Evolutionary conservation across 1,284 basidiomycete genomes (phyloP).

Genomic region (Mycena citricolor): DNA sequence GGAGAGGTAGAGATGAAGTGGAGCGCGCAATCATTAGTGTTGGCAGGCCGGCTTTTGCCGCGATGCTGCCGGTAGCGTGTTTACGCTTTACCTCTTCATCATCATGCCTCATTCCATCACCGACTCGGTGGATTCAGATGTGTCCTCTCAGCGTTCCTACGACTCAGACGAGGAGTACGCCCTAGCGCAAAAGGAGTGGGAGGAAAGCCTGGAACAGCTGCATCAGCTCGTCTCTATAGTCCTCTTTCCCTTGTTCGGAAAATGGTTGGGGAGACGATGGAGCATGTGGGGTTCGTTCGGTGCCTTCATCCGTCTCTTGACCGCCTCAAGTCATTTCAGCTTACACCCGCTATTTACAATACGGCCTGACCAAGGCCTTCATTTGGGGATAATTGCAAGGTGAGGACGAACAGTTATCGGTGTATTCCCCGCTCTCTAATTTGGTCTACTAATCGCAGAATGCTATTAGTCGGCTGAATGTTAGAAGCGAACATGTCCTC

Average conservation of each 20-base stretch:
- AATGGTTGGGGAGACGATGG: constrained; percentile 84
- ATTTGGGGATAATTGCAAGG: constrained; percentile 51
- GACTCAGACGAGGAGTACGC: constrained; percentile 73
- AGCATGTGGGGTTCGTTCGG: constrained; percentile 76
- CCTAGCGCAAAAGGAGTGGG: constrained; percentile 88
- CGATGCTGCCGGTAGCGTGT: neutral
- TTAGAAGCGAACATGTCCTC: constrained; percentile 52
- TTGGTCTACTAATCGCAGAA: constrained; percentile 36
- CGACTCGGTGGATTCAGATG: constrained; percentile 43
- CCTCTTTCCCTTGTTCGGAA: constrained; percentile 83
- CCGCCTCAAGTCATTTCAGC: constrained; percentile 41
- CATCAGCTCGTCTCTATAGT: constrained; percentile 79
- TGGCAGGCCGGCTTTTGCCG: neutral
- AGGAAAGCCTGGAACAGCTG: constrained; percentile 83
- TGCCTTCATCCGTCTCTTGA: constrained; percentile 16
- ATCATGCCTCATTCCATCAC: constrained; percentile 19
- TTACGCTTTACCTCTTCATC: constrained; percentile 2
- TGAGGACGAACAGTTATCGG: too few species aligned
- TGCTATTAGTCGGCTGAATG: constrained; percentile 32
- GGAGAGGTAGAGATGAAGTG: constrained; percentile 2
- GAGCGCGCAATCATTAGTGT: neutral
- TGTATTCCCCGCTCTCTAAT: constrained; percentile 35
- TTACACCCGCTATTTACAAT: constrained; percentile 67
- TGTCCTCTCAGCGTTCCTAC: constrained; percentile 50
- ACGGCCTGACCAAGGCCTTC: constrained; percentile 70